Percentiles rank a stretch among this genome's conserved stretches.
Conservation (phyloP, 1,139 yeast genomes). For the Tardiomyces depauwii region DNA sequence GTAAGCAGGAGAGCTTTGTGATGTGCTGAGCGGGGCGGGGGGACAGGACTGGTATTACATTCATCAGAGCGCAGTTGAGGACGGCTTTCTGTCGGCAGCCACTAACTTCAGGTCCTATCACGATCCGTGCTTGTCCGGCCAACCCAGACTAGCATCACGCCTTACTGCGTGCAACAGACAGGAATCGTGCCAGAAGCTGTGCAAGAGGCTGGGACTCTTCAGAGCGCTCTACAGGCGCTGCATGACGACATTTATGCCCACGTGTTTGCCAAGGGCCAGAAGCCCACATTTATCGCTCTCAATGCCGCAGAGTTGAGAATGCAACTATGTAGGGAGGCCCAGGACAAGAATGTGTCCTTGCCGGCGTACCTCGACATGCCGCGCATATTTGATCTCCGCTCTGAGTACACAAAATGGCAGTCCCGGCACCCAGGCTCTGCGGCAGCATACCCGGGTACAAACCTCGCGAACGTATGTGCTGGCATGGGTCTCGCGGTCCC, state of each 20-base stretch:
- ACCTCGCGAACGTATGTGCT: constrained; percentile 42
- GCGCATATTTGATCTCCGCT: constrained; percentile 60
- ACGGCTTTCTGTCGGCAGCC: too few species aligned
- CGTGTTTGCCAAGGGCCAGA: constrained; percentile 33
- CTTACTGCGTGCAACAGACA: constrained; percentile 37
- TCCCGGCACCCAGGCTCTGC: constrained; percentile 50
- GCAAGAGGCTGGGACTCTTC: constrained; percentile 36
- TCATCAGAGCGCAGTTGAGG: too few species aligned
- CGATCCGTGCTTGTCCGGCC: constrained; percentile 42
- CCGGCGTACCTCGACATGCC: constrained; percentile 74
- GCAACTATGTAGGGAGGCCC: constrained; percentile 68
- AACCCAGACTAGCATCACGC: constrained; percentile 55
- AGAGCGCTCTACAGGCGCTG: constrained; percentile 47
- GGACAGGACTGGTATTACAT: too few species aligned
- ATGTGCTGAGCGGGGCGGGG: too few species aligned
- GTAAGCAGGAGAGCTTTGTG: constrained; percentile 5
- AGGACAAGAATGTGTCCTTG: constrained; percentile 59
- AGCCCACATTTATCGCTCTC: constrained; percentile 57
- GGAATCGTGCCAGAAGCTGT: constrained; percentile 56
- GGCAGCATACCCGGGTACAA: constrained; percentile 38
- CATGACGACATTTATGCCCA: constrained; percentile 39
- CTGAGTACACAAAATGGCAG: constrained; percentile 67
- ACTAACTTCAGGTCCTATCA: too few species aligned
- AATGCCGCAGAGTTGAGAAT: constrained; percentile 64
- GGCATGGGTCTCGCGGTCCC: constrained; percentile 42